Conservation (phyloP, 345 rosid species). For the Cardiospermum halicacabum region DNA sequence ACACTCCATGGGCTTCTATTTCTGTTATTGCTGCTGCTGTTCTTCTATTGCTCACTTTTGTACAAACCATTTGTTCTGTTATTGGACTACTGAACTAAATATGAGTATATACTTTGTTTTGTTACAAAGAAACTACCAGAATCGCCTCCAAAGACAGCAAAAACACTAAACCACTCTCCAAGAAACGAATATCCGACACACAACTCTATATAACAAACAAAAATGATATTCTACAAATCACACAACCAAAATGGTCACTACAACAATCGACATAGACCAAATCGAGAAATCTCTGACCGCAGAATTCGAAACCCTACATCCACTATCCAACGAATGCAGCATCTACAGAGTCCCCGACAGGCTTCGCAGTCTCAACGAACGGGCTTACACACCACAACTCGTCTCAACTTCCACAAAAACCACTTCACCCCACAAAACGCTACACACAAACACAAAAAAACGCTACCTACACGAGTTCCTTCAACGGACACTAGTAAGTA, state of each 20-base stretch:
- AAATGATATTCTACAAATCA: not conserved
- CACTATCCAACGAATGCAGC: not conserved
- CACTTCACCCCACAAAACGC: conserved; percentile 8
- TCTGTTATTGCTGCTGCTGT: conserved; percentile 9
- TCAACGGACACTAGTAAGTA: not conserved
- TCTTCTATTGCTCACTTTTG: conserved; percentile 10
- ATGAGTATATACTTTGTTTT: not conserved
- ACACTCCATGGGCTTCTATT: conserved; percentile 19
- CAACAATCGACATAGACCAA: conserved; percentile 4
- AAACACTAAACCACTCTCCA: too few relatives aligned
- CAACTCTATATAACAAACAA: too few relatives aligned
- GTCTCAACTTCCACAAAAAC: conserved; percentile 27
- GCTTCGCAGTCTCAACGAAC: not conserved
- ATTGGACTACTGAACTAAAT: too few relatives aligned
- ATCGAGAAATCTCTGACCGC: not conserved
- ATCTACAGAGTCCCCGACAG: conserved; percentile 14
- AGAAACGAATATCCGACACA: too few relatives aligned
- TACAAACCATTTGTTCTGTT: conserved; percentile 10
- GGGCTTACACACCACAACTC: not conserved
- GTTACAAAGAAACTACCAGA: too few relatives aligned
- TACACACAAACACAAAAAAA: conserved; percentile 10
- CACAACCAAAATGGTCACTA: not conserved
- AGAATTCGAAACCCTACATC: not conserved
- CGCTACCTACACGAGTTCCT: conserved; percentile 16
- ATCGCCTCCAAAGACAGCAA: too few relatives aligned